Percentiles rank a stretch among this genome's conserved stretches.
phyloP scores from a whole-genome alignment of 495 filamentous ascomycete species.

The Penicillium antarcticum region DNA sequence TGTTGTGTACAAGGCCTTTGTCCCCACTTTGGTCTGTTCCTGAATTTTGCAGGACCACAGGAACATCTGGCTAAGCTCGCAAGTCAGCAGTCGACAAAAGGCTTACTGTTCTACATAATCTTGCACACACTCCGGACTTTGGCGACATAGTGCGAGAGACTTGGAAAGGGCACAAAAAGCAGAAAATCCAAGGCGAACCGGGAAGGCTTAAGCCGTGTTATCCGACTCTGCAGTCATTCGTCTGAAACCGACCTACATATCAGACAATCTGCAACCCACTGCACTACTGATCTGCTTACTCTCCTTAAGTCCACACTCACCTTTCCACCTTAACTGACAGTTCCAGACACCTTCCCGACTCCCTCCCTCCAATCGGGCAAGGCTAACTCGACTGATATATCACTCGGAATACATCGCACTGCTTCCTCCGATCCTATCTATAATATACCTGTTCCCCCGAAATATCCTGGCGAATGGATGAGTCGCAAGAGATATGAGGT shows the following conservation, averaged over 20 bases:
- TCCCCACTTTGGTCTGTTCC: not conserved
- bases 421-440: not conserved
- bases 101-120: not conserved
- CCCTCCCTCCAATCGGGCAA: not conserved
- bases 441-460: not conserved
- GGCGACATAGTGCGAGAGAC: not conserved
- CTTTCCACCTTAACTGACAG: no score
- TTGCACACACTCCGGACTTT: not conserved
- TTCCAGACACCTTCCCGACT: no score
- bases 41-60: not conserved
- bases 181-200: not conserved
- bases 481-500: not conserved
- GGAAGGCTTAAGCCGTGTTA: not conserved
- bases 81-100: not conserved
- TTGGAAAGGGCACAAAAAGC: not conserved
- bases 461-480: not conserved
- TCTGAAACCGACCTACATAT: no score
- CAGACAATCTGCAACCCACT: no score
- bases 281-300: no score
- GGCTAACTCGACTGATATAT: not conserved
- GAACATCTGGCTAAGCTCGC: not conserved
- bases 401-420: not conserved
- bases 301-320: no score
- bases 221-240: not conserved
- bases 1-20: not conserved